Evolutionary conservation across 805 yeast species (phyloP).

Genomic region (Saccharomycopsis fermentans): DNA sequence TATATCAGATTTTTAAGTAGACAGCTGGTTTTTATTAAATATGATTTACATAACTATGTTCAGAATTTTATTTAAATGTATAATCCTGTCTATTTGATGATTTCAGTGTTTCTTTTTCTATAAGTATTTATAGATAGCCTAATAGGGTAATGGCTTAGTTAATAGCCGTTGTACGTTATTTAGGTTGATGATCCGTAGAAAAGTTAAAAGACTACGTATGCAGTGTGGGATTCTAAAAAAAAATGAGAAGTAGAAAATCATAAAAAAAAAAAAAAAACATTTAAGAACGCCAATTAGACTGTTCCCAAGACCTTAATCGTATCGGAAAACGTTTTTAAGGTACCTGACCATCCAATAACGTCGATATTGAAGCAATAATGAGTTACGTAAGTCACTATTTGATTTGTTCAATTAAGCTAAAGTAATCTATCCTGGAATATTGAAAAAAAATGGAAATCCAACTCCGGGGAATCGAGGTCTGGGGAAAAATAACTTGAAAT

Average conservation of each 20-base stretch:
- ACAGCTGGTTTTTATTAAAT: not conserved
- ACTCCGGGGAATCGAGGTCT: too few relatives aligned
- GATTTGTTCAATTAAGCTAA: constrained; percentile 22
- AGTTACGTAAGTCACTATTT: too few relatives aligned
- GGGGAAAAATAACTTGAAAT: not conserved
- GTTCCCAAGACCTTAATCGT: too few relatives aligned
- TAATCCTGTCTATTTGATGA: too few relatives aligned
- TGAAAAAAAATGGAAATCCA: too few relatives aligned
- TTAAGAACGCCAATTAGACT: not conserved
- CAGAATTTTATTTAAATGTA: too few relatives aligned
- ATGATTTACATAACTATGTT: too few relatives aligned
- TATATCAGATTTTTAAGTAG: not conserved
- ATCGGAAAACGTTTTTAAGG: too few relatives aligned
- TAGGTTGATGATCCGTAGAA: not conserved
- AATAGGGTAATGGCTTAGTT: not conserved
- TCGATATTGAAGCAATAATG: too few relatives aligned
- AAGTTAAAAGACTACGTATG: not conserved
- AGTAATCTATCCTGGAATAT: not conserved
- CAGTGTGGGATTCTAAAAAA: not conserved
- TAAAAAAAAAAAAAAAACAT: not conserved
- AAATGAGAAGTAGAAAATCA: not conserved
- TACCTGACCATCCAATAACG: too few relatives aligned
- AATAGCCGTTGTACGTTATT: not conserved
- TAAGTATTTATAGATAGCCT: not conserved
- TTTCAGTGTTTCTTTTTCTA: not conserved